These are phyloP conservation scores for Nitzschia sp. DNA, from an alignment of 108 stramenopile species.

Conservation along the genomic window DNA sequence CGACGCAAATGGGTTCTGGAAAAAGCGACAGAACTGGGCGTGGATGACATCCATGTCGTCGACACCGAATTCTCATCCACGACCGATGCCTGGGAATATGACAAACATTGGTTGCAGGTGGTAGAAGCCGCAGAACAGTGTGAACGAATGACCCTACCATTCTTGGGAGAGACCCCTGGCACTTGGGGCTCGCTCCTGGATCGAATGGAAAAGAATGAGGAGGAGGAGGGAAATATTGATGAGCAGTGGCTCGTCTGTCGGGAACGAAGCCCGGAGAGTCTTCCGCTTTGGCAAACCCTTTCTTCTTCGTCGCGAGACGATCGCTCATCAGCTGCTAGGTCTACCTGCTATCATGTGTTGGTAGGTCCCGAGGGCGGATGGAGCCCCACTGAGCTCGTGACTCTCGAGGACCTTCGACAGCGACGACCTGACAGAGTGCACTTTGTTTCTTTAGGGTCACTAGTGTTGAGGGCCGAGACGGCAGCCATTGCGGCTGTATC, in stretches of 20 bases:
- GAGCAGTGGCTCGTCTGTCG: constrained; percentile 58
- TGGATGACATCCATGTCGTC: constrained; percentile 38
- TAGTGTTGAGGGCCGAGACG: constrained; percentile 76
- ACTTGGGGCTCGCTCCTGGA: constrained; percentile 7
- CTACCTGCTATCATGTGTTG: constrained; percentile 50
- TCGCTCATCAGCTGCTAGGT: too few species aligned
- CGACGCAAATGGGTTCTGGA: constrained; percentile 70
- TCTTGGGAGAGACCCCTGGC: neutral
- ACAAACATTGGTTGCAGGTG: constrained; percentile 51
- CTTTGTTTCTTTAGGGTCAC: constrained; percentile 70
- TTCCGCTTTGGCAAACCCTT: constrained; percentile 53
- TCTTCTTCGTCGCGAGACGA: neutral
- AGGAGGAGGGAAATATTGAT: neutral
- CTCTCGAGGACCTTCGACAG: constrained; percentile 7
- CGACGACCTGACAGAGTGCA: constrained; percentile 15
- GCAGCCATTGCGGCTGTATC: constrained; percentile 67
- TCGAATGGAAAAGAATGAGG: neutral
- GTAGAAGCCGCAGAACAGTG: constrained; percentile 85
- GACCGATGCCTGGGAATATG: constrained; percentile 5
- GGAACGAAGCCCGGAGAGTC: constrained; percentile 46
- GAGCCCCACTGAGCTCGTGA: constrained; percentile 62
- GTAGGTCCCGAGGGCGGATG: constrained; percentile 89
- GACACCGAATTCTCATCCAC: constrained; percentile 35
- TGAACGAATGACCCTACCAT: constrained; percentile 73
- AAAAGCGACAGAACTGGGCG: constrained; percentile 79